Base-by-base conservation (phyloP, 2,329 filamentous ascomycete genomes). In the Acrocalymma vagum region DNA sequence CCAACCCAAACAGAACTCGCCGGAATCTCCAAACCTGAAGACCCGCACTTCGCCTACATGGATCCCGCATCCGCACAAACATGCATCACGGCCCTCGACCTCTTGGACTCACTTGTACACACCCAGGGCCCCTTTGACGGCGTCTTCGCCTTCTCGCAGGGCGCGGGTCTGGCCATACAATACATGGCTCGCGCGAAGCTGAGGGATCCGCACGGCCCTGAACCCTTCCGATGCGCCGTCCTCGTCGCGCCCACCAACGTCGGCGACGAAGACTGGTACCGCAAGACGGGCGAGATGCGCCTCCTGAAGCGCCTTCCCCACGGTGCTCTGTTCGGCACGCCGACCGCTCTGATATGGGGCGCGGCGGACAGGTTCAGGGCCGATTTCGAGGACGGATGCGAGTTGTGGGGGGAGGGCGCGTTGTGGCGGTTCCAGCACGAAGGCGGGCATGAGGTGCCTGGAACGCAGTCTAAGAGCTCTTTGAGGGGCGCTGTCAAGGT, bases 51-150 rank as follows among this genome's bases (percentile, higher is more conserved):
- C 23, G 38, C 27, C 17, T 47, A 48, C 32, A 43, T 38, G 21
- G 43, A 40, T 21, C 26, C 32, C 4, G n/a, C 18, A 22, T 20
- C 11, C 16, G 25, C 17, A 5, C 5, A 30, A 14, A 21, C 16
- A 14, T 38, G 16, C 10, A n/a, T 39, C 3, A 20, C 22, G 15
- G 39, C 44, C 5, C 26, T 43, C 9, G 16, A 30, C 9, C 3
- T 38, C 3, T 32, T 51, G 8, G 30, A 45, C 18, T 21, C 10
- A 11, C 44, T 29, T 22, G 22, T 53, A 7, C 16, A 30, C 6
- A 10, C 14, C 3, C 38, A 50, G 39, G 49, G 46, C 3, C 49
- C 49, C 2, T 53, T 53, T 27, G 45, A 50, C 29, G 45, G 49
- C 6, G 34, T 50, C 7, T 36, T 53, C n/a, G 46, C 34, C 4